Evolutionary conservation across 2,329 filamentous ascomycete species (phyloP), one percentile per base, ranked within the genome.

Genomic region (Nothomitra cinnamomea): DNA sequence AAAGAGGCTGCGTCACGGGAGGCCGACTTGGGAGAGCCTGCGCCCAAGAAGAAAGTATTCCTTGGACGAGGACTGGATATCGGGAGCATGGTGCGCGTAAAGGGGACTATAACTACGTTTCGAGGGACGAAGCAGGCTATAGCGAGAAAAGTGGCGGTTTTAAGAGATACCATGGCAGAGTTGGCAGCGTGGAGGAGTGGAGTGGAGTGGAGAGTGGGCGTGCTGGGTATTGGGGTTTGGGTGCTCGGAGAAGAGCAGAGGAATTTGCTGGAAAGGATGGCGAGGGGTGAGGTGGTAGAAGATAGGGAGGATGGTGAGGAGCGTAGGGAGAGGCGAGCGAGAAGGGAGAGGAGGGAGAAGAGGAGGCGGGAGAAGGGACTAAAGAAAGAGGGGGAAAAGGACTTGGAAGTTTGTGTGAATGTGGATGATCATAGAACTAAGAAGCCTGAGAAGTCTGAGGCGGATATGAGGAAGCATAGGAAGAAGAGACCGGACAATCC

Each of bases 91-190:
- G 62, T 80, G 1, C 78, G 78, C 55, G 66, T 74, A 2, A 80
- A 82, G 58, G 76, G 78, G 25, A 77, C 72, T 0, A 66, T 82
- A 8, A 69, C 69, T 0, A 65, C 62, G 10, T 80, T 76, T 59
- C 70, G 76, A 3, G 63, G 65, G 3, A 60, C 62, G 12, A 71
- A 72, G 56, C 78, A 82, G 58, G 56, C 82, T 7, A 66, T 74
- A 15, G 62, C 80, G 24, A 76, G 28, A 80, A 60, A 70, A 76
- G 2, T 67, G 77, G 6, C 66, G 63, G 40, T 54, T 72, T 0
- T 82, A 1, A 61, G 61, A 1, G 71, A 72, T 42, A 81, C 77
- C 13, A 70, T 70, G 42, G 71, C 75, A 25, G 79, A 82, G 60
- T 70, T 72, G 50, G 61, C 62, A 6, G 75, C 75, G 32, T 75